Base-by-base conservation (phyloP, 202 grass and related monocot species). In the Panicum hallii region DNA sequence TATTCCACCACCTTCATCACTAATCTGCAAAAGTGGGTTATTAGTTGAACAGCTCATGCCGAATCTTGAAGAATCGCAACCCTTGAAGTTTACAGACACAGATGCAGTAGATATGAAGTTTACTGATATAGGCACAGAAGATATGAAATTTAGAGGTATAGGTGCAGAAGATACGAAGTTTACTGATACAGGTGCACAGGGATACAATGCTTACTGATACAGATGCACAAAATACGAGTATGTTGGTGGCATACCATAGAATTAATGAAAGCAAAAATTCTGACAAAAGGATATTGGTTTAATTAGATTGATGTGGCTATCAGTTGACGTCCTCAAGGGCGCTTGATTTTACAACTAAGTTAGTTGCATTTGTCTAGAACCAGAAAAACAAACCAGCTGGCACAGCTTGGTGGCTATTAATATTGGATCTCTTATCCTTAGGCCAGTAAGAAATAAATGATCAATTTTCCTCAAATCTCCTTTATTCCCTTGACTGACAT, bases 1-100 rank as follows among this genome's bases (percentile, higher is more conserved):
- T 89, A 99, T 99, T 63, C 97, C 97, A 74, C 97, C 97, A 43
- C 97, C 97, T 92, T 99, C 97, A 78, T 99, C 97, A 72, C 93
- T 96, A 72, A 99, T 99, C 97, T 99, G 86, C 53, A 79, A 69
- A 67, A 8, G 57, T 3, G 55, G 22, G 42, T 74, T 74, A 67
- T 68, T 68, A 78, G 70, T 54, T 7, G 9, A 62, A 52, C 10
- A 67, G 34, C 23, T 70, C 42, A 12, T 45, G 77, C 2, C 32
- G 30, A 58, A 40, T 17, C 41, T n/a, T 64, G 15, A 73, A 79
- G 43, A 74, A 79, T 36, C 26, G 4, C 17, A 62, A 50, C 6
- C 58, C 60, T 23, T 46, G 61, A 38, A 70, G 22, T 54, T 60
- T 67, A 55, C 0, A n/a, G 28, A 66, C 70, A 19, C 46, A 82